Conservation (phyloP, 805 yeast genomes). For the Nakazawaea wickerhamii region DNA sequence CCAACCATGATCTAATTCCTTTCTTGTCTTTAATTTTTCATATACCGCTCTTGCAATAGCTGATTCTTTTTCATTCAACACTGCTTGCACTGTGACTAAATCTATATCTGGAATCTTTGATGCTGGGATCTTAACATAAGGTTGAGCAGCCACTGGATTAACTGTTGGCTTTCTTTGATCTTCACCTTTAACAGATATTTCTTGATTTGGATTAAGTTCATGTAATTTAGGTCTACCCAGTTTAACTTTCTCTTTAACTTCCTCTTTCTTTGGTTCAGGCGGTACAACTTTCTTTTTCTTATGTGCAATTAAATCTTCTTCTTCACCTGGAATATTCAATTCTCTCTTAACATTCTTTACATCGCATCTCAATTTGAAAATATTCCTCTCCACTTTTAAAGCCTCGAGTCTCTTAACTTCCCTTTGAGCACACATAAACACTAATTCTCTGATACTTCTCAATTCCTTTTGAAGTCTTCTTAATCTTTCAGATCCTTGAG, state of each 20-base stretch:
- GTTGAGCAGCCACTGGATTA: constrained; percentile 43
- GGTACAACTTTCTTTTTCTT: constrained; percentile 52
- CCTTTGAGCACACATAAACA: constrained; percentile 67
- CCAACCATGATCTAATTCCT: constrained; percentile 66
- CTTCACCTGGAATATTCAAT: constrained; percentile 76
- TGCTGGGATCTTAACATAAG: constrained; percentile 82
- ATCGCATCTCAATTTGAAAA: constrained; percentile 68
- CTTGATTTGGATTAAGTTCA: constrained; percentile 19
- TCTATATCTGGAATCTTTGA: constrained; percentile 93
- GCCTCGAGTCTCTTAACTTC: constrained; percentile 60
- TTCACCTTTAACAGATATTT: constrained; percentile 12
- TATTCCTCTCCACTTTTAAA: constrained; percentile 54
- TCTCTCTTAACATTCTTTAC: constrained; percentile 72
- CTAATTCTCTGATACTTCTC: constrained; percentile 65
- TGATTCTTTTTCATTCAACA: constrained; percentile 67
- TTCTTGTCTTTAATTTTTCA: constrained; percentile 72
- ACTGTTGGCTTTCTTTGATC: neutral
- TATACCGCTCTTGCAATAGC: constrained; percentile 80
- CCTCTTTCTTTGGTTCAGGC: constrained; percentile 18
- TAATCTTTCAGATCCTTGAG: constrained; percentile 80
- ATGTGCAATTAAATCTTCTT: constrained; percentile 73
- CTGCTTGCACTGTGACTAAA: constrained; percentile 72
- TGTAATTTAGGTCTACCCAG: constrained; percentile 10
- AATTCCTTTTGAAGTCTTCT: constrained; percentile 70
- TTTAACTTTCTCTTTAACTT: constrained; percentile 18